Conservation (phyloP, 2,329 filamentous ascomycete genomes). For the Nemania sp. region DNA sequence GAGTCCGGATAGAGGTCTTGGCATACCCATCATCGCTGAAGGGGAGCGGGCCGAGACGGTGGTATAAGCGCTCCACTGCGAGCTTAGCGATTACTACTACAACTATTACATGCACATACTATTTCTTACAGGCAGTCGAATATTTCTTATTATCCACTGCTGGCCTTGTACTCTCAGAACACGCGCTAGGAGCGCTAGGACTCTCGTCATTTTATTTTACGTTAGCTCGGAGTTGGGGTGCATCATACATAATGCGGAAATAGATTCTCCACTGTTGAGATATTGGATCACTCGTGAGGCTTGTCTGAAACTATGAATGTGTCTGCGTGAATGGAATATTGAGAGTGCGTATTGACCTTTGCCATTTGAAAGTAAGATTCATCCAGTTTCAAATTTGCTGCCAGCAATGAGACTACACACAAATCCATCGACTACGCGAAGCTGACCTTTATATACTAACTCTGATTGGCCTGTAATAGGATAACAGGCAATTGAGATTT, state of each 20-base stretch:
- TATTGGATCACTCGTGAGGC: background rate
- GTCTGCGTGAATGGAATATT: too few relatives aligned
- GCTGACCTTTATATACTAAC: too few relatives aligned
- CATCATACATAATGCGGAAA: background rate
- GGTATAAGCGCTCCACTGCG: slow-evolving; percentile 53
- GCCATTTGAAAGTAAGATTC: too few relatives aligned
- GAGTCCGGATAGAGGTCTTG: slow-evolving; percentile 85
- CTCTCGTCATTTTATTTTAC: background rate
- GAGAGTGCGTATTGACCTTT: too few relatives aligned
- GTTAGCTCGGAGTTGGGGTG: slow-evolving; percentile 18
- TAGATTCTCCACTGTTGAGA: slow-evolving; percentile 2
- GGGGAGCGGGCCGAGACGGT: slow-evolving; percentile 79
- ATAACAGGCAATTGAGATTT: too few relatives aligned
- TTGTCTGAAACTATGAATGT: too few relatives aligned
- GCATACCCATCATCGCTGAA: slow-evolving; percentile 82
- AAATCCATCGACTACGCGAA: too few relatives aligned
- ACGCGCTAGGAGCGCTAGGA: background rate
- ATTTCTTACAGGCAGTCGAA: background rate
- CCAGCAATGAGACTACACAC: too few relatives aligned
- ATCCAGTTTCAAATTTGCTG: too few relatives aligned
- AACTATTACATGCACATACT: background rate
- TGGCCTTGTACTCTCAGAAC: too few relatives aligned
- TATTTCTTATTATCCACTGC: too few relatives aligned
- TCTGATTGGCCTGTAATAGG: too few relatives aligned
- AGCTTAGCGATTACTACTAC: background rate